phyloP scores from a whole-genome alignment of 1,139 yeast genomes.

The Kazachstania sp. region DNA sequence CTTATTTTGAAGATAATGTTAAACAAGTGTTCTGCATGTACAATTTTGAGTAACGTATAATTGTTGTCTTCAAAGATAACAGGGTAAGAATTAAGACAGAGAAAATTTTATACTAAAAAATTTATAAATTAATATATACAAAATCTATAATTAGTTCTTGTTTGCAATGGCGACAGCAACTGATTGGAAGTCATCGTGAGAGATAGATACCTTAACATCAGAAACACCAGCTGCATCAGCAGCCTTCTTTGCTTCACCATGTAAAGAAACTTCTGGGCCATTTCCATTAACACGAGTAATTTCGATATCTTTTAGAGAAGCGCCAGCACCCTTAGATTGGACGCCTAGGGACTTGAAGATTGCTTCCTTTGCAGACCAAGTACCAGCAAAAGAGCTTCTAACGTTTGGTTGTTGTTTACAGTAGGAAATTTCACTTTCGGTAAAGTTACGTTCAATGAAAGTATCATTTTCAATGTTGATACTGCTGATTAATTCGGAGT shows the following conservation, averaged over 20 bases:
- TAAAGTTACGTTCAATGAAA: conserved; percentile 86
- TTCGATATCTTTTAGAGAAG: conserved; percentile 84
- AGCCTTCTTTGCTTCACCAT: conserved; percentile 67
- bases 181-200: conserved; percentile 95
- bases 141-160: conserved; percentile 10
- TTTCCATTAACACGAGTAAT: conserved; percentile 67
- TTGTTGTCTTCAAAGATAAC: too few species aligned
- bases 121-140: neutral
- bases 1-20: too few species aligned
- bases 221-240: conserved; percentile 66
- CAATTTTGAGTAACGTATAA: too few species aligned
- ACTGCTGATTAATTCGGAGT: conserved; percentile 79
- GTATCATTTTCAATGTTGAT: conserved; percentile 80
- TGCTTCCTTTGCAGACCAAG: conserved; percentile 99
- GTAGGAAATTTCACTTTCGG: conserved; percentile 67
- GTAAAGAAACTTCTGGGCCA: conserved; percentile 70
- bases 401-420: conserved; percentile 67
- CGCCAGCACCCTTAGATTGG: conserved; percentile 89
- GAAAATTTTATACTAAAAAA: neutral
- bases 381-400: conserved; percentile 89
- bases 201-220: conserved; percentile 74
- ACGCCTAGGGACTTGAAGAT: conserved; percentile 93
- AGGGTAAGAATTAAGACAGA: neutral
- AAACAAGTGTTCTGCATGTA: too few species aligned
- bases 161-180: conserved; percentile 88